Conservation (phyloP, 2,329 filamentous ascomycete species). For the Coniochaeta prunicola region DNA sequence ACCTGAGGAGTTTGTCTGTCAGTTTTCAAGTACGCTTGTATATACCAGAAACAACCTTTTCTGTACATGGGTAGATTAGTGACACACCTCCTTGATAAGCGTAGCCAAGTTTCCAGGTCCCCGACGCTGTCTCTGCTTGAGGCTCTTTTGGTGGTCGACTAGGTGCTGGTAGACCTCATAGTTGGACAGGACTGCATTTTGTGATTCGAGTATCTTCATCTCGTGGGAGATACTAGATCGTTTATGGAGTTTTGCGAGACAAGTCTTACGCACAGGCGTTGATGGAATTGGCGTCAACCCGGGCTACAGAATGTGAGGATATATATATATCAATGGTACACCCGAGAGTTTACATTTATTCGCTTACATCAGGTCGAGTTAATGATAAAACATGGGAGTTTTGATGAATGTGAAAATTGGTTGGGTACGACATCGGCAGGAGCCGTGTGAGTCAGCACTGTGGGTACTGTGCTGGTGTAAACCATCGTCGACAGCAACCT, state of each 20-base stretch:
- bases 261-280: neutral
- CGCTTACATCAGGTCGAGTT: neutral
- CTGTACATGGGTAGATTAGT: constrained; percentile 1
- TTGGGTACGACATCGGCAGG: neutral
- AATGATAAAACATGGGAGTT: neutral
- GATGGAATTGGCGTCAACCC: neutral
- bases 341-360: neutral
- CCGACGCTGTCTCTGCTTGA: constrained; percentile 42
- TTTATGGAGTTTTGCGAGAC: neutral
- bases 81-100: constrained; percentile 54
- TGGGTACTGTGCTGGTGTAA: neutral
- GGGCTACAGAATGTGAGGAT: neutral
- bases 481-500: neutral
- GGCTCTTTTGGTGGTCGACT: constrained; percentile 43
- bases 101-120: constrained; percentile 53
- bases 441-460: neutral
- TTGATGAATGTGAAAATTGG: neutral
- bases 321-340: neutral
- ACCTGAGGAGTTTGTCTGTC: constrained; percentile 32
- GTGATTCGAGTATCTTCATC: constrained; percentile 67
- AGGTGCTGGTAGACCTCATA: constrained; percentile 66
- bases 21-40: neutral
- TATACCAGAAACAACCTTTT: neutral
- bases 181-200: constrained; percentile 64
- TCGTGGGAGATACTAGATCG: constrained; percentile 1